These are phyloP conservation scores for Leucosporidium scottii DNA, from an alignment of 768 basidiomycete species.

Conservation along the genomic window DNA sequence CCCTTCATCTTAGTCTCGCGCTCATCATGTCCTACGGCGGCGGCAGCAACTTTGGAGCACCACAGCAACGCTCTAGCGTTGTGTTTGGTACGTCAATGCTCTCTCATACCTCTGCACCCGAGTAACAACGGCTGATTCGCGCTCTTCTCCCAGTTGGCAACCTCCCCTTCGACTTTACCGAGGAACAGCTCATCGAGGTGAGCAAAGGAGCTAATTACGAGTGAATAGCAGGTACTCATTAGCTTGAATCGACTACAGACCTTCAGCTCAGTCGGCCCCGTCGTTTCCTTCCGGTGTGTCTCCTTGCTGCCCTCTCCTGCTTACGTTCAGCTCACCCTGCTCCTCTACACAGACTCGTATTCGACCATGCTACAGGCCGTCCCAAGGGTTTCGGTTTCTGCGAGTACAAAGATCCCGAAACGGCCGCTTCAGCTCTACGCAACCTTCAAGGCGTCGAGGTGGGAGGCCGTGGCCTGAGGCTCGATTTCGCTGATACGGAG, in stretches of 20 bases:
- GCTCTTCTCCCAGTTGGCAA: slow-evolving; percentile 28
- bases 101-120: background rate
- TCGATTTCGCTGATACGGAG: slow-evolving; percentile 89
- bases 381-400: slow-evolving; percentile 69
- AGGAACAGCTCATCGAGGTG: slow-evolving; percentile 33
- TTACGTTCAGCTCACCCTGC: background rate
- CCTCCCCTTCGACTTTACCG: slow-evolving; percentile 32
- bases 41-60: slow-evolving; percentile 13
- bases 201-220: background rate
- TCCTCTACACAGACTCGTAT: slow-evolving; percentile 32
- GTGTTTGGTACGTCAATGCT: slow-evolving; percentile 11
- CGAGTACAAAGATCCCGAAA: slow-evolving; percentile 68
- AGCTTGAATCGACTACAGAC: slow-evolving; percentile 15
- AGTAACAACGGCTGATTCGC: background rate
- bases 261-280: slow-evolving; percentile 37
- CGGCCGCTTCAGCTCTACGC: slow-evolving; percentile 86
- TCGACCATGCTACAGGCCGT: slow-evolving; percentile 64
- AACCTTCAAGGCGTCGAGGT: slow-evolving; percentile 90
- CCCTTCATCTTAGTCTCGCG: too few species aligned
- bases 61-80: slow-evolving; percentile 30
- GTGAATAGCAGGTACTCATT: background rate
- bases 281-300: slow-evolving; percentile 34
- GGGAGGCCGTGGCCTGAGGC: slow-evolving; percentile 82
- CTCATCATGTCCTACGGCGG: slow-evolving; percentile 11
- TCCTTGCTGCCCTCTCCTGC: background rate